These are phyloP conservation scores for Apocynum venetum DNA, from an alignment of 257 asterid genomes.

Conservation along the genomic window DNA sequence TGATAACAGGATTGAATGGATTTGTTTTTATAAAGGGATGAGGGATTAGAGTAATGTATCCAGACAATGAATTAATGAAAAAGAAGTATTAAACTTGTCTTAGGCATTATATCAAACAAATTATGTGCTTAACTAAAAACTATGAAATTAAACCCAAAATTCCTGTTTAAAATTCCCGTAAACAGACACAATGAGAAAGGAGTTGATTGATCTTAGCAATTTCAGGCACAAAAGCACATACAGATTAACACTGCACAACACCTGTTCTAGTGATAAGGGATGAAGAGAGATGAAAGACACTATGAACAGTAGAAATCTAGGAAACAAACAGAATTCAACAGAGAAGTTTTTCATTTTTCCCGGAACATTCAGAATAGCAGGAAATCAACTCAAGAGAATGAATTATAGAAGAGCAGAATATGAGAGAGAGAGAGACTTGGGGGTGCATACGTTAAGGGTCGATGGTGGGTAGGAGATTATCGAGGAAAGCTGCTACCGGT, in stretches of 20 bases:
- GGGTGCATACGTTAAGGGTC: background rate
- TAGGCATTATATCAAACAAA: background rate
- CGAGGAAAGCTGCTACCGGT: background rate
- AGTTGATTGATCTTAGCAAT: background rate
- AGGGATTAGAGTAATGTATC: background rate
- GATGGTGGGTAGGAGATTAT: no score
- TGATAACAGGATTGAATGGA: background rate
- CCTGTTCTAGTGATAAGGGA: background rate
- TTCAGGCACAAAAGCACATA: background rate
- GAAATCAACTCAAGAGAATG: no score
- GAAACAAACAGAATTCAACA: background rate
- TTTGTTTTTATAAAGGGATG: background rate
- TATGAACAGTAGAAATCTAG: background rate
- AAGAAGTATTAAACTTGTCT: background rate
- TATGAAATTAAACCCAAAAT: background rate
- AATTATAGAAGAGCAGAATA: no score
- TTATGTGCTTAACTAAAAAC: background rate
- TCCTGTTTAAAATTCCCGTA: background rate
- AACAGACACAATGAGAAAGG: background rate
- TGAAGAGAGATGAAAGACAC: background rate
- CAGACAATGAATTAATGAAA: background rate
- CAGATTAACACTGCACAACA: background rate
- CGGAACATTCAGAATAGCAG: background rate
- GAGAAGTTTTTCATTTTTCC: background rate
- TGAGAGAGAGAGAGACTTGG: no score